Conservation (phyloP, 1,139 yeast genomes). For the Kodamaea plutei region DNA sequence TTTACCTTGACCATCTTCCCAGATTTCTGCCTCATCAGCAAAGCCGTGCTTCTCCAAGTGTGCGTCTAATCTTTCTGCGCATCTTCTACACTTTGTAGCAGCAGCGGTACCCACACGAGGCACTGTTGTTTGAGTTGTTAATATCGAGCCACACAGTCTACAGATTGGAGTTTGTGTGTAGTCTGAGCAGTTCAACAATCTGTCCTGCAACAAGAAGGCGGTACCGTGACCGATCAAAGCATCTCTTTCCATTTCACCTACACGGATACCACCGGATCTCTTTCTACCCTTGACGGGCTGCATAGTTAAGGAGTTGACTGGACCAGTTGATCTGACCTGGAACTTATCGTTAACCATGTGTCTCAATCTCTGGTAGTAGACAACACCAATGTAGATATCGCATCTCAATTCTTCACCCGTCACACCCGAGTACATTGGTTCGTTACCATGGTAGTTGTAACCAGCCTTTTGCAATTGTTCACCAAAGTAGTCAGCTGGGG, state of each 20-base stretch:
- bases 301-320: constrained; percentile 94
- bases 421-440: constrained; percentile 98
- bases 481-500: constrained; percentile 97
- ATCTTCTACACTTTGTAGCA: constrained; percentile 82
- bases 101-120: constrained; percentile 86
- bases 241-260: constrained; percentile 99
- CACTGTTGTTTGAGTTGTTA: constrained; percentile 85
- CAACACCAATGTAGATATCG: constrained; percentile 94
- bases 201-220: constrained; percentile 91
- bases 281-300: constrained; percentile 99
- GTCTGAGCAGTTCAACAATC: constrained; percentile 92
- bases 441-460: constrained; percentile 96
- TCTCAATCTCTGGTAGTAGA: constrained; percentile 95
- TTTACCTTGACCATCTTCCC: constrained; percentile 98
- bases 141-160: constrained; percentile 87
- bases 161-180: constrained; percentile 89
- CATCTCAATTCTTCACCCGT: constrained; percentile 97
- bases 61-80: constrained; percentile 63
- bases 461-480: constrained; percentile 86
- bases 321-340: constrained; percentile 99
- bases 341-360: constrained; percentile 99
- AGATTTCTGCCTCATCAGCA: constrained; percentile 71
- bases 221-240: constrained; percentile 98
- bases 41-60: constrained; percentile 36
- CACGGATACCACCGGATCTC: constrained; percentile 99